Evolutionary conservation across 441 rosid species (phyloP).

Genomic region (Erodium trifolium): DNA sequence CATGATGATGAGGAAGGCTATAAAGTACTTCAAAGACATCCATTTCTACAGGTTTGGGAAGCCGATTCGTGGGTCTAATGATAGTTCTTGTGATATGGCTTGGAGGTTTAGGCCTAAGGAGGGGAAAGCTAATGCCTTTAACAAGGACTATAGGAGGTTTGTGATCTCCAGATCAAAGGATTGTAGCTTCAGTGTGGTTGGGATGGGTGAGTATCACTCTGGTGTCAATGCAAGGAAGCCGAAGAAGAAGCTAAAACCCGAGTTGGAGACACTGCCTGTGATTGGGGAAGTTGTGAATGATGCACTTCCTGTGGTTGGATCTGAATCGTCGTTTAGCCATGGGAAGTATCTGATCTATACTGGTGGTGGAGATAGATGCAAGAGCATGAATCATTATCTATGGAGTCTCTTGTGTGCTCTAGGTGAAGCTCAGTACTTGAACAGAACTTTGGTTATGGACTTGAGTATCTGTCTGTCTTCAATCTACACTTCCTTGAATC

Average conservation of each 20-base stretch:
- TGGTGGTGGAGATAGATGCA: slow-evolving; percentile 86
- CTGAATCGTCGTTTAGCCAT: slow-evolving; percentile 52
- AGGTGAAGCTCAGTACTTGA: slow-evolving; percentile 89
- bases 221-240: slow-evolving; percentile 67
- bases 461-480: slow-evolving; percentile 69
- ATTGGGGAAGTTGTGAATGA: slow-evolving; percentile 21
- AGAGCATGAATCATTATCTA: slow-evolving; percentile 89
- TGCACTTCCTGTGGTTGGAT: slow-evolving; percentile 33
- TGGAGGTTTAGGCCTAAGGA: slow-evolving; percentile 91
- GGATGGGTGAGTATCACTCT: slow-evolving; percentile 73
- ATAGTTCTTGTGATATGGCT: slow-evolving; percentile 74
- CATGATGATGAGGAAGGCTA: slow-evolving; percentile 63
- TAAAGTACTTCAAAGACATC: slow-evolving; percentile 58
- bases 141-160: slow-evolving; percentile 89
- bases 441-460: slow-evolving; percentile 86
- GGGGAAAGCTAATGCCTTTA: slow-evolving; percentile 84
- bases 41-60: slow-evolving; percentile 66
- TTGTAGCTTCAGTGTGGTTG: slow-evolving; percentile 54
- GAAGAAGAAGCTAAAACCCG: slow-evolving; percentile 25
- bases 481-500: slow-evolving; percentile 51
- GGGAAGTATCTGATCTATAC: slow-evolving; percentile 86
- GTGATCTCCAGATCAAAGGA: slow-evolving; percentile 40
- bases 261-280: slow-evolving; percentile 29
- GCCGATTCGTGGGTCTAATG: slow-evolving; percentile 64
- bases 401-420: slow-evolving; percentile 98